Percentiles rank a stretch among this genome's conserved stretches.
Conservation (phyloP, 805 yeast genomes). For the Kregervanrija delftensis region DNA sequence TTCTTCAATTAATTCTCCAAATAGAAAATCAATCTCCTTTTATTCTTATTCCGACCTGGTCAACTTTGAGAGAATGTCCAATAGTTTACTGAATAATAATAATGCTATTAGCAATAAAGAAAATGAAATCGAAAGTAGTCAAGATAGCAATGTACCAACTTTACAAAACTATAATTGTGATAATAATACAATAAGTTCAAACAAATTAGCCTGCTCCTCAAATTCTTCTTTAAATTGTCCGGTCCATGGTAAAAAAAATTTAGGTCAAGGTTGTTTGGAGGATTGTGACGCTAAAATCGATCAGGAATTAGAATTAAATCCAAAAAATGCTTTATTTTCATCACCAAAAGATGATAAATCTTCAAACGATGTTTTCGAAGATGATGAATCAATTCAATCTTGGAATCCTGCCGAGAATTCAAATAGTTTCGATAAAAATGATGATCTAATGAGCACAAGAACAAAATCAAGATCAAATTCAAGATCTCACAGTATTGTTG, state of each 20-base stretch:
- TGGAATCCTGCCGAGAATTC: slow-evolving; percentile 8
- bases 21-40: slow-evolving; percentile 25
- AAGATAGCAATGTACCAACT: too few species aligned
- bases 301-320: slow-evolving; percentile 2
- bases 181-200: too few species aligned
- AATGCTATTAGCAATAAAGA: neutral
- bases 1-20: neutral
- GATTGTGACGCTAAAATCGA: slow-evolving; percentile 11
- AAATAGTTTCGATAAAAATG: too few species aligned
- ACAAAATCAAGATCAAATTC: neutral
- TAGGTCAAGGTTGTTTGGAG: slow-evolving; percentile 9
- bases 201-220: too few species aligned
- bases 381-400: slow-evolving; percentile 9
- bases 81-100: neutral
- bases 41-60: slow-evolving; percentile 28
- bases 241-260: slow-evolving; percentile 1
- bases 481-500: slow-evolving; percentile 8
- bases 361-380: slow-evolving; percentile 1
- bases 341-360: neutral
- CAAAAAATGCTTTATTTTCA: neutral
- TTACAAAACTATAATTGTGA: too few species aligned
- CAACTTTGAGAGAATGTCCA: slow-evolving; percentile 19
- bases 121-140: too few species aligned
- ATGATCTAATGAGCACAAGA: neutral
- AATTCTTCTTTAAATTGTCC: slow-evolving; percentile 2